A percentile compares a stretch with the other conserved stretches of the same genome.
Conservation (phyloP, 2,329 filamentous ascomycete species). For the Myriosclerotinia curreyana region DNA sequence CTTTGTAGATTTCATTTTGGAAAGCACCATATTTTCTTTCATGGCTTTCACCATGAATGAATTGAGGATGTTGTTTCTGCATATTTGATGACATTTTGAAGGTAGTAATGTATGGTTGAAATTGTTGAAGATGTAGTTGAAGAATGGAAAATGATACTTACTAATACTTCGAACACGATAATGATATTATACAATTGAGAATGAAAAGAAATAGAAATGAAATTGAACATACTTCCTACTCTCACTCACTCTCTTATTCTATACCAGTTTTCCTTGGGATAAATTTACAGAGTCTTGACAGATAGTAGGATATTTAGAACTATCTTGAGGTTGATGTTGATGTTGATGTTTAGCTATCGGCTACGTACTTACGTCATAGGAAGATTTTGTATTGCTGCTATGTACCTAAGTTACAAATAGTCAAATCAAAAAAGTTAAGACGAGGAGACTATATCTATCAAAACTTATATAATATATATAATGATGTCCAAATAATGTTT, state of each 20-base stretch:
- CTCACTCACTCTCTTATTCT: neutral
- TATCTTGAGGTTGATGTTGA: neutral
- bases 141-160: neutral
- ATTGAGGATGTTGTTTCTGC: slow-evolving; percentile 29
- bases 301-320: neutral
- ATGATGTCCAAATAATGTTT: neutral
- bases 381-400: neutral
- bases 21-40: slow-evolving; percentile 32
- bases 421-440: neutral
- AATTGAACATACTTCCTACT: neutral
- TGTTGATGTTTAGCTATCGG: neutral
- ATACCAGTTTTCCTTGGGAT: neutral
- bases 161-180: neutral
- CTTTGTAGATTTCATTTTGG: slow-evolving; percentile 32
- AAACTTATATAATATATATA: neutral
- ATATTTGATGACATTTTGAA: slow-evolving; percentile 25
- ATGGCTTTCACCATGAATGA: slow-evolving; percentile 23
- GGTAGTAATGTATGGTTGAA: no score
- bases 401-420: neutral
- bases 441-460: neutral
- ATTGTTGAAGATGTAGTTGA: no score
- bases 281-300: slow-evolving; percentile 8
- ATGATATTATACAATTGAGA: slow-evolving; percentile 2
- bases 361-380: slow-evolving; percentile 1
- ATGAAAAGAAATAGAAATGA: neutral